Base-by-base conservation (phyloP, 2,329 filamentous ascomycete genomes). In the Aspergillus pseudoterreus region DNA sequence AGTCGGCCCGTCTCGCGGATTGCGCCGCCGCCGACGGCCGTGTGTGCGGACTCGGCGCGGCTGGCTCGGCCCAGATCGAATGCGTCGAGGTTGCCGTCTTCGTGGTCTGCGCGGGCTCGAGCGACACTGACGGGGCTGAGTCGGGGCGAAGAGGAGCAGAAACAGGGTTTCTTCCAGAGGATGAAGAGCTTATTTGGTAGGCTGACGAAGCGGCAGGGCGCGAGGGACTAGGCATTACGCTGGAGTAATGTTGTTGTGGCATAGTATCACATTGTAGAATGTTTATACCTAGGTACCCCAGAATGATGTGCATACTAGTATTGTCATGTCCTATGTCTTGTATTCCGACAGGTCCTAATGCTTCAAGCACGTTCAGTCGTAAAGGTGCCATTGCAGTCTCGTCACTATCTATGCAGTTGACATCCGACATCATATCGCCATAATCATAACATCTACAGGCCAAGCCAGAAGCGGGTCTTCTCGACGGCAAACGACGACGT, bases 381-480 rank as follows among this genome's bases (percentile, higher is more conserved):
- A 30, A 30, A 30, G 3, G 6, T 30, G 6, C 27, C 27, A 30
- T 30, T 30, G 27, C 35, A 38, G 14, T 38, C 35, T 38, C 35
- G 35, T 38, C 35, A 38, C 15, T 38, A 38, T 38, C 15, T 38
- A 38, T n/a, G 35, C 14, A n/a, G 14, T 38, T 12, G 35, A n/a
- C 35, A 38, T 22, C 4, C 22, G 14, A 38, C 14, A 17, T 38
- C 35, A 17, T 38, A 17, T 11, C 17, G n/a, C 15, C 22, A 22
- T 22, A 22, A 27, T 27, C 30, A 43, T 5, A 43, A 14, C 22
- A 44, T 43, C 38, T 66, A 87, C 53, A 88, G 54, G 0, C 86
- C 85, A 50, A 77, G 78, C 86, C 86, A 90, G 77, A 82, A 88
- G 54, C 78, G 79, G 2, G 83, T 84, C 74, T 84, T 80, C 14